Base-by-base conservation (phyloP, 2,329 filamentous ascomycete genomes). In the Trichoderma harzianum region DNA sequence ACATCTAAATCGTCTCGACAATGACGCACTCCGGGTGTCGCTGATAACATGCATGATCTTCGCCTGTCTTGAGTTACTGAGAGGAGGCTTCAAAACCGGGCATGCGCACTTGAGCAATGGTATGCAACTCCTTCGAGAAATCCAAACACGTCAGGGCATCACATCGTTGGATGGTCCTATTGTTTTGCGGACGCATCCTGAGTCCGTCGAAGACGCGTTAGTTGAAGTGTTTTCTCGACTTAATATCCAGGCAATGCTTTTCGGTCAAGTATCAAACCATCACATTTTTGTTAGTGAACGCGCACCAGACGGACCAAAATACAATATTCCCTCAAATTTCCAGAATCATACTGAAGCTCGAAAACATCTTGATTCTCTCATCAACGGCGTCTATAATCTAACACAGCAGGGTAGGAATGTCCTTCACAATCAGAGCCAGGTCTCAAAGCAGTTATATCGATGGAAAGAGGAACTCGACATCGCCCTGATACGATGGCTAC, bases 31-130 rank as follows among this genome's bases (percentile, higher is more conserved):
- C 0, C 78, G 79, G 2, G 75, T 83, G n/a, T 78, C 80, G 2
- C 76, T 85, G n/a, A 81, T 84, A 36, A 77, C 79, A 1, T 85
- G 83, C 63, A 75, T 83, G 64, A 30, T 84, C 0, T 84, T 85
- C 63, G 77, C 82, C 2, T 80, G 77, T 39, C 70, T 84, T 51
- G 84, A 85, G 61, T 79, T 81, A 24, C 74, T 84, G 3, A 79
- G 81, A 3, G 79, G 79, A 0, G 76, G 77, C 30, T 78, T 77
- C 72, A 51, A 74, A 26, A 75, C 75, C 26, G 76, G 76, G 3
- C 71, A 75, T 53, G 74, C 74, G 30, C 81, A 82, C 75, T 73
- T 82, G 2, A 74, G 74, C 28, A 77, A 76, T 66, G 80, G 80
- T 11, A 74, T 81, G 5, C 74, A 74, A 24, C 71, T 82, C 0